Base-by-base conservation (phyloP, 2,329 filamentous ascomycete genomes). In the Ascochyta fabae region DNA sequence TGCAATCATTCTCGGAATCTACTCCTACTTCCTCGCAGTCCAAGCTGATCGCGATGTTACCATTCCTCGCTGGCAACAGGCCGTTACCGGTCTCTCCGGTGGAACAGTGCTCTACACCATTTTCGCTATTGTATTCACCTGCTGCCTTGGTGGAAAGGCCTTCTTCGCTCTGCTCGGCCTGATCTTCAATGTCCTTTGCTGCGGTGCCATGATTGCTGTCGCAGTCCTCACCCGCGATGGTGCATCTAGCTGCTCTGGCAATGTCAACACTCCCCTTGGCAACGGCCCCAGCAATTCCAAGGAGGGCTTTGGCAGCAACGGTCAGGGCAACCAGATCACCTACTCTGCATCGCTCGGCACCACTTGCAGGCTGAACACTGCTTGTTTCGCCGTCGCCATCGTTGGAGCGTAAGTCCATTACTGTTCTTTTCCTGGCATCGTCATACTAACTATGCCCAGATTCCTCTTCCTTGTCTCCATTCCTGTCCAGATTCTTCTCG, bases 11-110 rank as follows among this genome's bases (percentile, higher is more conserved):
- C 84, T 97, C 59, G 89, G 84, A 64, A 84, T 95, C 58, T 77
- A 89, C 81, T 88, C 87, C 45, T 96, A 96, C 82, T 96, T 92
- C 82, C 85, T 97, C 45, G 86, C 89, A 8, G 84, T 89, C 8
- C 84, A 93, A 13, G 74, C 84, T 59, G 85, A 88, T 68, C 86
- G 91, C 76, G 68, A 86, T 64, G 75, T 88, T 13, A 53, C 69
- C 54, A 92, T 93, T 62, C 80, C 83, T 16, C 85, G 76, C 64
- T 88, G 84, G 78, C 78, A 88, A 56, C 87, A 88, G 52, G 91
- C 90, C 26, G 90, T 95, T 52, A 87, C 88, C 50, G 75, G 75
- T 53, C 87, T 97, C 56, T 84, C 90, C 0, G 93, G 92, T 46
- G 83, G 83, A 1, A 90, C 86, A 2, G 84, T 88, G 0, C 72